These are phyloP conservation scores for Lycium ferocissimum DNA, from an alignment of 257 asterid species.

Conservation along the genomic window DNA sequence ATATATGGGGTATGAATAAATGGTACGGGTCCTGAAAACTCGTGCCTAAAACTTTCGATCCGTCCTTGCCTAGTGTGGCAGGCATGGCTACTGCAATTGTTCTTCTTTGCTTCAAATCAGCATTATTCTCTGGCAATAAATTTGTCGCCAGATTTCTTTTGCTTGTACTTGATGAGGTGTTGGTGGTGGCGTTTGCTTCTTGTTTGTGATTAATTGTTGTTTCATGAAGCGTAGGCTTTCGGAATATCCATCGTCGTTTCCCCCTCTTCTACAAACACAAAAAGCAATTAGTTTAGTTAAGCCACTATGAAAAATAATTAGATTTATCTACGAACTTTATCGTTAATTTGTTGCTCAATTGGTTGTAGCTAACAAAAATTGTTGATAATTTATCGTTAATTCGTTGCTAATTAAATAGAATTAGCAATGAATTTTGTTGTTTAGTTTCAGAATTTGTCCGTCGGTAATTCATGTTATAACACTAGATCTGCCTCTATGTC, in stretches of 20 bases:
- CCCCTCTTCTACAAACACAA: constrained; percentile 57
- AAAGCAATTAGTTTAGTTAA: background rate
- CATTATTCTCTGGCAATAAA: constrained; percentile 35
- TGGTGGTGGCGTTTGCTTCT: background rate
- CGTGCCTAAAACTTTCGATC: no score
- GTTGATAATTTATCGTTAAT: background rate
- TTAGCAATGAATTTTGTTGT: no score
- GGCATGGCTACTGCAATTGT: constrained; percentile 59
- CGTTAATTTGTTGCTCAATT: background rate
- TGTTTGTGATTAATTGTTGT: constrained; percentile 66
- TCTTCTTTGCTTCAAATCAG: constrained; percentile 32
- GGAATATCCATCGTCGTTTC: constrained; percentile 74
- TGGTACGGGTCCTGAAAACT: no score
- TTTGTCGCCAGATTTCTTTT: constrained; percentile 33
- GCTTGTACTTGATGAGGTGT: constrained; percentile 21
- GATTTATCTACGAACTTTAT: background rate
- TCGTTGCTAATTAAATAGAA: background rate
- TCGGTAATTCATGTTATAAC: background rate
- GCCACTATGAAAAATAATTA: no score
- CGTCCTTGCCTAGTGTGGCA: constrained; percentile 27
- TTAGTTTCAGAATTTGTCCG: accelerated
- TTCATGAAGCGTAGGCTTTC: constrained; percentile 51
- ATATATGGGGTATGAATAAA: no score
- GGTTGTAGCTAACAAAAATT: no score
- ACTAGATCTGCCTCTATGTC: background rate